Percentiles rank a stretch among this genome's conserved stretches.
These are phyloP conservation scores for Corymbia calophylla DNA, from an alignment of 441 rosid species.

Conservation along the genomic window DNA sequence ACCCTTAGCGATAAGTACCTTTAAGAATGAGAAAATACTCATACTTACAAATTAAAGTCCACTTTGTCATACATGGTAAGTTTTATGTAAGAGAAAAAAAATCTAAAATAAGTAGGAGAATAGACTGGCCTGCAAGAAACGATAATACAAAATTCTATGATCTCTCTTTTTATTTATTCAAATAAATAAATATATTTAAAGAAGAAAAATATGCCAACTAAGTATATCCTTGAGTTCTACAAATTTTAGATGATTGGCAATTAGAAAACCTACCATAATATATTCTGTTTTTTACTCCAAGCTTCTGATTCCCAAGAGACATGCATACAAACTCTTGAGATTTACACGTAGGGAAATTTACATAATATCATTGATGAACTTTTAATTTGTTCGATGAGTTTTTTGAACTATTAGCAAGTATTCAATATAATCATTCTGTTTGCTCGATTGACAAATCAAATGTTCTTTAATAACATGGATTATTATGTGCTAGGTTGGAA, in stretches of 20 bases:
- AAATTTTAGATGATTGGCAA: background rate
- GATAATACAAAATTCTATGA: background rate
- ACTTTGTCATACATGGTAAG: background rate
- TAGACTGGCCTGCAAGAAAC: background rate
- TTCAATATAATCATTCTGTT: background rate
- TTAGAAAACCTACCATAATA: background rate
- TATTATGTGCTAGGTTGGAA: background rate
- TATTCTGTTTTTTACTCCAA: background rate
- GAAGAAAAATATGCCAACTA: background rate
- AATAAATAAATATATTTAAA: background rate
- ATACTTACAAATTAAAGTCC: background rate
- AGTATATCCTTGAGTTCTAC: background rate
- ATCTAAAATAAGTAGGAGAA: background rate
- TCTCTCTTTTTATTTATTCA: background rate
- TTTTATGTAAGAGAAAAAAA: background rate
- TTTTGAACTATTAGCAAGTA: background rate
- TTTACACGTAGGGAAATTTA: background rate
- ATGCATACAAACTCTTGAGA: background rate
- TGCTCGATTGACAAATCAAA: background rate
- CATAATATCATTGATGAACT: rapidly evolving
- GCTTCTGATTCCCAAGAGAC: background rate
- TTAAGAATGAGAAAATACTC: background rate
- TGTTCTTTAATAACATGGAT: background rate
- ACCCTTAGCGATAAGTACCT: background rate
- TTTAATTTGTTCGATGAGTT: background rate